These are phyloP conservation scores for Lentinula edodes DNA, from an alignment of 768 basidiomycete species.

Conservation along the genomic window DNA sequence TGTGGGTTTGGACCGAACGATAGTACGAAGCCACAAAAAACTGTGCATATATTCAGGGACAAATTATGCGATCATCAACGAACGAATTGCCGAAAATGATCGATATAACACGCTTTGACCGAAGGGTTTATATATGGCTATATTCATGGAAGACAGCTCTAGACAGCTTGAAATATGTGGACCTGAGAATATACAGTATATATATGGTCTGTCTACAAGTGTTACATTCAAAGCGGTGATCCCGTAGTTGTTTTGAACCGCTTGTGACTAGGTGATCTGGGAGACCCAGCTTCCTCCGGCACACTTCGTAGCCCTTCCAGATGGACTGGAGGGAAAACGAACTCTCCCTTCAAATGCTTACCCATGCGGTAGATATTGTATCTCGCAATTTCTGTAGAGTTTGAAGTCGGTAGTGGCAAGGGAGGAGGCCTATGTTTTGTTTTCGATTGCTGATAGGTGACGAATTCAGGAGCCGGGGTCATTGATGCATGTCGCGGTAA, in stretches of 20 bases:
- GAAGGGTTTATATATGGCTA: too few relatives aligned
- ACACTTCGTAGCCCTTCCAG: not conserved
- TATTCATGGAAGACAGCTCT: too few relatives aligned
- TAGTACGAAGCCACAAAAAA: not conserved
- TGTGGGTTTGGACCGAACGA: not conserved
- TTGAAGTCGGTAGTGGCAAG: slow-evolving; percentile 22
- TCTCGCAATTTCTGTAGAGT: slow-evolving; percentile 27
- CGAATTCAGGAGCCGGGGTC: not conserved
- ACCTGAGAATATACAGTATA: not conserved
- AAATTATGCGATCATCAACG: not conserved
- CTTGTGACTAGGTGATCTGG: not conserved
- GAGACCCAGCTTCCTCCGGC: not conserved
- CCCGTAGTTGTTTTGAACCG: not conserved
- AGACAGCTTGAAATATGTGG: too few relatives aligned
- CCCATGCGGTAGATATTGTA: slow-evolving; percentile 31
- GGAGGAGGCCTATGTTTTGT: slow-evolving; percentile 20
- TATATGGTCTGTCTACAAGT: not conserved
- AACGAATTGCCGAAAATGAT: not conserved
- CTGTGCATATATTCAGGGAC: too few relatives aligned
- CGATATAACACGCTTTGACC: not conserved
- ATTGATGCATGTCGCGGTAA: not conserved
- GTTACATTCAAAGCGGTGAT: not conserved
- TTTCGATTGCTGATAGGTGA: not conserved
- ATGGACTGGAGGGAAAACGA: slow-evolving; percentile 34
- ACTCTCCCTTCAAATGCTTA: slow-evolving; percentile 34